Evolutionary conservation across 495 filamentous ascomycete species (phyloP).

Genomic region (Elasticomyces elasticus): DNA sequence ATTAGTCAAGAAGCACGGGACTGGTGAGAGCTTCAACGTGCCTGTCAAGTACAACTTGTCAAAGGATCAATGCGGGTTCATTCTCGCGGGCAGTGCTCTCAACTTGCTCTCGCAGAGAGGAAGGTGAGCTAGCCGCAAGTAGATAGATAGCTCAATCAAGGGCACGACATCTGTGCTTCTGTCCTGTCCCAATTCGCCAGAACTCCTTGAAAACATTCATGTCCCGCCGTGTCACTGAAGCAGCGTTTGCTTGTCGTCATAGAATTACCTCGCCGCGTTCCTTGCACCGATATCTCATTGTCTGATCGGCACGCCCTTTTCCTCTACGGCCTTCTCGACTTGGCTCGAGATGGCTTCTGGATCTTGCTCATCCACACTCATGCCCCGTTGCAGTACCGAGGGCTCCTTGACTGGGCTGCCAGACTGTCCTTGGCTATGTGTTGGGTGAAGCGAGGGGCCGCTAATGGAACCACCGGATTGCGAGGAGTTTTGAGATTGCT

Average conservation of each 20-base stretch:
- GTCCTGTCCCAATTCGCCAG: no score
- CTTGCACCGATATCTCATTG: constrained; percentile 3
- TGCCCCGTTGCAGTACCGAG: constrained; percentile 68
- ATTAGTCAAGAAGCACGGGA: constrained; percentile 49
- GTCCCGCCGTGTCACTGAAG: no score
- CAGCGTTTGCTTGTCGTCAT: no score
- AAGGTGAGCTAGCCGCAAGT: background rate
- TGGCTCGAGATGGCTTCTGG: background rate
- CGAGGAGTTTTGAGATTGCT: constrained; percentile 16
- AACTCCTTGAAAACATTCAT: no score
- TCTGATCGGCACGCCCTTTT: constrained; percentile 55
- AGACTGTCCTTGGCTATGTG: constrained; percentile 37
- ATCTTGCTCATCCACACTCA: constrained; percentile 57
- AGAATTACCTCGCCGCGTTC: no score
- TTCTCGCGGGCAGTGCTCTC: constrained; percentile 86
- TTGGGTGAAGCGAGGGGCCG: constrained; percentile 34
- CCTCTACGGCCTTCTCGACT: constrained; percentile 22
- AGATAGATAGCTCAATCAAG: background rate
- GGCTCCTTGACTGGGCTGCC: constrained; percentile 81
- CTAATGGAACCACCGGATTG: constrained; percentile 22
- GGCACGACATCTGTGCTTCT: no score
- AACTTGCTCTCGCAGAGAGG: constrained; percentile 65
- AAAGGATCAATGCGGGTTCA: constrained; percentile 78
- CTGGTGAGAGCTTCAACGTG: constrained; percentile 51
- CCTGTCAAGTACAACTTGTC: constrained; percentile 69